Evolutionary conservation across 768 basidiomycete genomes (phyloP), one percentile per base, ranked within the genome.

Genomic region (Cyclocybe cylindracea): DNA sequence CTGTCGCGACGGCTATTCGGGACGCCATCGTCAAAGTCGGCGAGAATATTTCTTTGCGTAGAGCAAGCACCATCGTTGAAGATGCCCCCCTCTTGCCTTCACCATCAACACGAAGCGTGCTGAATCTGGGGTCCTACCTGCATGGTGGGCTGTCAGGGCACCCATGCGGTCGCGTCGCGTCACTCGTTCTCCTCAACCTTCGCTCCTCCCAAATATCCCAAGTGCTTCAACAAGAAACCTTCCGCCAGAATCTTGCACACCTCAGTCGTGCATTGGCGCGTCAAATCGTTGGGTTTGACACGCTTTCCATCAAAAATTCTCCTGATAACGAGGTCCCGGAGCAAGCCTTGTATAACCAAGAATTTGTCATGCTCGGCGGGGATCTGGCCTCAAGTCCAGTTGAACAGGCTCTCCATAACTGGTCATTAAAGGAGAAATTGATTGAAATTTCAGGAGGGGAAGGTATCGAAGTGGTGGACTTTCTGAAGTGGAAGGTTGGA

Each of bases 221-320:
- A 24, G 62, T 78, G 54, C 64, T 85, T 40, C 67, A 66, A 11
- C 75, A 78, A 2, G 66, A 77, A 43, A 63, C 63, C n/a, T 86
- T 87, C 60, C 69, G 73, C 24, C 65, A 71, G n/a, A 82, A 88
- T 36, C 70, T 91, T 13, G 73, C 74, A 32, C 76, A 77, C 39
- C 74, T 96, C 10, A 84, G 89, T 58, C 84, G 90, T 18, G 80
- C 87, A 2, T 56, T 96, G n/a, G 88, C 87, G 8, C 80, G 92
- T 38, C 94, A 96, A 69, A 86, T 93, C 45, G 84, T 85, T 16
- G 94, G 93, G 2, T 87, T 94, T 63, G 84, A 89, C 24, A 91
- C 91, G 0, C 68, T 70, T 11, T 73, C 72, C 0, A 72, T 93
- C 14, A 68, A 62, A 24, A 57, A 66, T 18, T 46, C 57, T n/a